Evolutionary conservation across 78 protist genomes (phyloP).

Genomic region (Speleostelium caveatum): DNA sequence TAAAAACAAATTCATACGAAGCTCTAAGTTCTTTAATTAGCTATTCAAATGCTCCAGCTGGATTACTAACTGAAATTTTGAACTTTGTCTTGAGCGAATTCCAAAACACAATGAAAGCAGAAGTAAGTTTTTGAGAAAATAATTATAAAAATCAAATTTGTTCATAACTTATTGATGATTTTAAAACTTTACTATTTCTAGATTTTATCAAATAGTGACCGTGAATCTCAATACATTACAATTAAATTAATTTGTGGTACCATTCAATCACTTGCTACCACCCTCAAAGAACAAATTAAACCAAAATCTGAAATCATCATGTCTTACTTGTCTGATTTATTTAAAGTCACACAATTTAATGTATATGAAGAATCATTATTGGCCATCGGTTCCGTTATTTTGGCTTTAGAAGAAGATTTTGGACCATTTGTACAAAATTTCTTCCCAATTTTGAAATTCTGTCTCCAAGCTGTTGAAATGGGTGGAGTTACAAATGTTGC

Average conservation of each 20-base stretch:
- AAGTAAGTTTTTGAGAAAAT: too few relatives aligned
- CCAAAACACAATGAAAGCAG: background rate
- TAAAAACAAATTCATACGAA: constrained; percentile 87
- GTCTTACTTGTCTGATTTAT: constrained; percentile 77
- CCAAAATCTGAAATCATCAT: constrained; percentile 80
- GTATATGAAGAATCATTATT: constrained; percentile 91
- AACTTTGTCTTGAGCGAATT: constrained; percentile 14
- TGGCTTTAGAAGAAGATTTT: constrained; percentile 79
- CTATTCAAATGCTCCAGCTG: constrained; percentile 25
- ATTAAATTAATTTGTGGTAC: constrained; percentile 57
- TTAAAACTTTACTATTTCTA: background rate
- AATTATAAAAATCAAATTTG: too few relatives aligned
- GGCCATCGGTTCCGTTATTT: constrained; percentile 85
- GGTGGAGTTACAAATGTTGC: constrained; percentile 69
- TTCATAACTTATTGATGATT: background rate
- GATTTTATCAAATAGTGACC: background rate
- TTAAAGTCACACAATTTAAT: background rate
- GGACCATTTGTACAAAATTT: constrained; percentile 76
- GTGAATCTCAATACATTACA: constrained; percentile 49
- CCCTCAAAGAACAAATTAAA: constrained; percentile 37
- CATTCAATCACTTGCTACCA: constrained; percentile 43
- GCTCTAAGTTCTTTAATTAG: constrained; percentile 80
- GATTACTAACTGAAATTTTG: background rate
- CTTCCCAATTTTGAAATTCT: constrained; percentile 69
- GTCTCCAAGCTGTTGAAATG: constrained; percentile 36